Evolutionary conservation across 1,284 basidiomycete species (phyloP).

Genomic region (Fistulinella staudtii): DNA sequence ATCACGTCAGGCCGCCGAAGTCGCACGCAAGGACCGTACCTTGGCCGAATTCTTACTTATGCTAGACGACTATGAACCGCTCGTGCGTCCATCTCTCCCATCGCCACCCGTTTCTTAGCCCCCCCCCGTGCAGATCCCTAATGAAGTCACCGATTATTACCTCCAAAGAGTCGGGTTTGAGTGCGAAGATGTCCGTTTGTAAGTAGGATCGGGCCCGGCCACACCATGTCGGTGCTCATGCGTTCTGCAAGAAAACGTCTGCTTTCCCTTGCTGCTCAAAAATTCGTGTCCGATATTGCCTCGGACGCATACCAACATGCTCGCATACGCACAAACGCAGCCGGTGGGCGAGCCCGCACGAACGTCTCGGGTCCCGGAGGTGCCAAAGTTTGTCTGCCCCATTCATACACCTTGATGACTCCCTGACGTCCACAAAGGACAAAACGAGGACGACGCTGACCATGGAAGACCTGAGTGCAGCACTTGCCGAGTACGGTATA

Average conservation of each 20-base stretch:
- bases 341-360: slow-evolving; percentile 62
- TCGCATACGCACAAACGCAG: slow-evolving; percentile 82
- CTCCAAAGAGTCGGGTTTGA: slow-evolving; percentile 96
- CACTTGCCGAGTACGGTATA: slow-evolving; percentile 93
- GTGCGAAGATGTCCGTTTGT: slow-evolving; percentile 91
- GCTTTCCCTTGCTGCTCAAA: slow-evolving; percentile 93
- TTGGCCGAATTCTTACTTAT: slow-evolving; percentile 93
- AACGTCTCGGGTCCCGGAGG: slow-evolving; percentile 52
- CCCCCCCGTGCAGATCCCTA: slow-evolving; percentile 75
- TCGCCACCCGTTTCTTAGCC: neutral
- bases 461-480: slow-evolving; percentile 95
- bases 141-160: slow-evolving; percentile 98
- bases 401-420: neutral
- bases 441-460: slow-evolving; percentile 95
- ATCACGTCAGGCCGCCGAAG: slow-evolving; percentile 72
- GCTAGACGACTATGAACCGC: slow-evolving; percentile 94
- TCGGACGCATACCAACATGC: slow-evolving; percentile 98
- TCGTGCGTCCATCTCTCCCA: slow-evolving; percentile 52
- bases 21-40: slow-evolving; percentile 83
- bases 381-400: slow-evolving; percentile 49
- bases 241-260: slow-evolving; percentile 73
- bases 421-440: slow-evolving; percentile 49
- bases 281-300: slow-evolving; percentile 97
- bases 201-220: slow-evolving; percentile 25
- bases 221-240: slow-evolving; percentile 1